These are phyloP conservation scores for Lachancea thermotolerans DNA, from an alignment of 805 yeast species.

Conservation along the genomic window DNA sequence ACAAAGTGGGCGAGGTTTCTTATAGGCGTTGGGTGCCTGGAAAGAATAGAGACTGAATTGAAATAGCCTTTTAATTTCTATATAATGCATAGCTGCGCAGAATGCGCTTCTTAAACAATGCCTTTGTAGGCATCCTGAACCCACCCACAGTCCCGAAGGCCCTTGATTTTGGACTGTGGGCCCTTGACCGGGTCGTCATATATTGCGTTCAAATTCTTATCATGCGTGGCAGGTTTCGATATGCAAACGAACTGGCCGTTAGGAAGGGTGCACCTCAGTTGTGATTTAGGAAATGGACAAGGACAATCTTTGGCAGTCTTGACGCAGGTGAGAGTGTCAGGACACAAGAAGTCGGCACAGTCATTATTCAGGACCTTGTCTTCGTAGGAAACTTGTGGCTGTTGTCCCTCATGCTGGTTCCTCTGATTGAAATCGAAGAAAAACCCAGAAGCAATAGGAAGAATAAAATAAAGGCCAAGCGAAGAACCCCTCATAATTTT, in stretches of 20 bases:
- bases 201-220: slow-evolving; percentile 30
- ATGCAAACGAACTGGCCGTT: slow-evolving; percentile 66
- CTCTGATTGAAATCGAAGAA: slow-evolving; percentile 37
- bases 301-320: slow-evolving; percentile 67
- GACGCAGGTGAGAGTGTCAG: slow-evolving; percentile 78
- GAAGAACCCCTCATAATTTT: too few species aligned
- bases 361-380: slow-evolving; percentile 33
- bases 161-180: slow-evolving; percentile 40
- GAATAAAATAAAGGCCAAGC: background rate
- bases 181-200: slow-evolving; percentile 43
- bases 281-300: slow-evolving; percentile 83
- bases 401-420: slow-evolving; percentile 35
- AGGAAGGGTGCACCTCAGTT: slow-evolving; percentile 73
- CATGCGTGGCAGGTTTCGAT: slow-evolving; percentile 61
- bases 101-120: slow-evolving; percentile 27
- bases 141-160: slow-evolving; percentile 79
- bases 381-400: slow-evolving; percentile 30
- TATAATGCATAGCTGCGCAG: background rate
- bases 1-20: slow-evolving; percentile 56
- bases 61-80: background rate
- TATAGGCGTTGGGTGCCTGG: slow-evolving; percentile 83
- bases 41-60: slow-evolving; percentile 61
- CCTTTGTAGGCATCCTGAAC: slow-evolving; percentile 68
- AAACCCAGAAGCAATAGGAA: slow-evolving; percentile 3
- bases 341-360: slow-evolving; percentile 71